Conservation (phyloP, 352 stramenopile genomes). For the Aphanomyces euteiches region DNA sequence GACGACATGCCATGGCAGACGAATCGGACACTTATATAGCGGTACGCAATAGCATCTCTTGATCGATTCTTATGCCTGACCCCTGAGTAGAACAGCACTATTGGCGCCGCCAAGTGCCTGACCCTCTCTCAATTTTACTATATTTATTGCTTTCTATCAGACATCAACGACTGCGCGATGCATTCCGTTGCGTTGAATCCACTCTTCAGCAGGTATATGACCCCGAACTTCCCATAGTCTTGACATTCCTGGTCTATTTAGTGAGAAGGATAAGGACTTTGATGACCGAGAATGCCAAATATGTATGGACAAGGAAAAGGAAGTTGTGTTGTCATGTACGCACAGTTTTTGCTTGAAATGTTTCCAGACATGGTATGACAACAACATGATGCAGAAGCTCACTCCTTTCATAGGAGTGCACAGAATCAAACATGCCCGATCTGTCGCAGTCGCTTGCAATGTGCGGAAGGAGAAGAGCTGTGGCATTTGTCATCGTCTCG, state of each 20-base stretch:
- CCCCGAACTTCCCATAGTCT: background rate
- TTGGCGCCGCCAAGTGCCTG: conserved; percentile 60
- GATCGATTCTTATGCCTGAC: background rate
- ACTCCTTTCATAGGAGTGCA: conserved; percentile 41
- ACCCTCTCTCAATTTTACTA: conserved; percentile 77
- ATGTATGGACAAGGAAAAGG: conserved; percentile 82
- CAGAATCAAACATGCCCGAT: conserved; percentile 77
- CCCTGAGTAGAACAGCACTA: conserved; percentile 35
- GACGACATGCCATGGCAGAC: conserved; percentile 31
- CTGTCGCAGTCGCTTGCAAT: conserved; percentile 66
- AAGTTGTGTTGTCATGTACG: conserved; percentile 63
- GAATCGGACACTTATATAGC: conserved; percentile 12
- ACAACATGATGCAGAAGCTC: too few species aligned
- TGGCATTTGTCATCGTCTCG: conserved; percentile 62
- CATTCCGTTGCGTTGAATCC: conserved; percentile 16
- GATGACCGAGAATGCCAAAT: conserved; percentile 80
- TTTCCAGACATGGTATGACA: conserved; percentile 62
- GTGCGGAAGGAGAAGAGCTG: conserved; percentile 68
- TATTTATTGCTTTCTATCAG: conserved; percentile 74
- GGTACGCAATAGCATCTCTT: background rate
- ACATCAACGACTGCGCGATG: conserved; percentile 22
- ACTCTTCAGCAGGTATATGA: background rate
- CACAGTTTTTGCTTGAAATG: conserved; percentile 78
- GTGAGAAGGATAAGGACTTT: conserved; percentile 21
- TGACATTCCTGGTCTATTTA: background rate